Evolutionary conservation across 352 stramenopile species (phyloP), one percentile per base, ranked within the genome.

Genomic region (Phytophthora hybrid): DNA sequence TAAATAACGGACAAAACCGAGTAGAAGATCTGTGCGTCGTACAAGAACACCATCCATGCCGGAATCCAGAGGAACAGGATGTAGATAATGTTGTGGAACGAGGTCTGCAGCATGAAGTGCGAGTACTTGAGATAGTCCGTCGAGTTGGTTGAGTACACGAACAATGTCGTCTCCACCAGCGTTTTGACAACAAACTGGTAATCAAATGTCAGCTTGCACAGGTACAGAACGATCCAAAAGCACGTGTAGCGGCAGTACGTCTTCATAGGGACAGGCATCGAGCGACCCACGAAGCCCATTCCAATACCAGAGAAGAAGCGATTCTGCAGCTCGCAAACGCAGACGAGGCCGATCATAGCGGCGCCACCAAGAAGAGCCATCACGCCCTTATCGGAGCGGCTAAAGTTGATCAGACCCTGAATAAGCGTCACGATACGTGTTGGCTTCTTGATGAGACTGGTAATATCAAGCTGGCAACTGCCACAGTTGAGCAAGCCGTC

Each of bases 11-110:
- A 94, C 51, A 94, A 56, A 10, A 96, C 72, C 18, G 88, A 85
- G 74, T 94, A 96, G 67, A 94, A 94, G 65, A 96, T 94, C 74
- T 96, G 89, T 14, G 85, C 85, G 59, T 96, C 89, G 76, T 94
- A 96, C 64, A 94, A 75, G 59, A 93, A 94, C 10, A 96, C 89
- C 77, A 94, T 88, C 74, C 86, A 93, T 44, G 86, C 83, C n/a
- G 89, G 89, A 41, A 94, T 79, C 89, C 89, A 96, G 1, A 96
- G 72, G 55, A 93, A 93, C 4, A 94, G 19, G 53, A 96, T 85
- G 75, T 93, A 96, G 23, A 84, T 18, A 54, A 96, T 81, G 76
- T 96, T 94, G 81, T 95, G 88, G 67, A 84, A 93, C 23, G 78
- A 85, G 34, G 80, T 58, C 73, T 94, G 89, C n/a, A 94, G 61